A percentile compares a stretch with the other conserved stretches of the same genome.
These are phyloP conservation scores for Psilocybe cyanescens DNA, from an alignment of 768 basidiomycete genomes.

Conservation along the genomic window DNA sequence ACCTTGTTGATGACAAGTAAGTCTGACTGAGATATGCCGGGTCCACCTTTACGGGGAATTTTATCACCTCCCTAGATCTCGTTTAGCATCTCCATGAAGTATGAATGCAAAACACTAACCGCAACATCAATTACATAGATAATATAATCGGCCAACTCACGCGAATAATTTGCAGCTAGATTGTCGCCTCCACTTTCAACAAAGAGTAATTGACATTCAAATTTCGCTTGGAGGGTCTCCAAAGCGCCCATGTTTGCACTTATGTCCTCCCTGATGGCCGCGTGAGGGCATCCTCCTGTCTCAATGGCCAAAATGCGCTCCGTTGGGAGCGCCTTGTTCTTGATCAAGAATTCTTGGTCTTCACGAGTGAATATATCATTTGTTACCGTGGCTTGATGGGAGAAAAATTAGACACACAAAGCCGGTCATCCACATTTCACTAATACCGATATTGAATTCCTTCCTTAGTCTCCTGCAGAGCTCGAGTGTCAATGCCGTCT, in stretches of 20 bases:
- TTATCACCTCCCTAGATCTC: constrained; percentile 87
- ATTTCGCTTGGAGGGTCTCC: constrained; percentile 92
- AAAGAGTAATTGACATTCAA: constrained; percentile 86
- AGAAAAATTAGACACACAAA: not conserved
- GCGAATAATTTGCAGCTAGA: constrained; percentile 94
- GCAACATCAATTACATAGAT: constrained; percentile 92
- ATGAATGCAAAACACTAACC: constrained; percentile 36
- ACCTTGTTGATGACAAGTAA: constrained; percentile 96
- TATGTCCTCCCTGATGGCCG: constrained; percentile 97
- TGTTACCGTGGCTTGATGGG: constrained; percentile 78
- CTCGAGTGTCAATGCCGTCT: constrained; percentile 92
- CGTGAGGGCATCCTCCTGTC: constrained; percentile 97
- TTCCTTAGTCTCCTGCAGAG: constrained; percentile 82
- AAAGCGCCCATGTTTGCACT: constrained; percentile 96
- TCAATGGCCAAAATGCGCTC: constrained; percentile 94
- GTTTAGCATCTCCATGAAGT: not conserved
- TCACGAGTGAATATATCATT: constrained; percentile 99
- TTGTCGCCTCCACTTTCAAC: constrained; percentile 98
- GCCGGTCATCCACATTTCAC: not conserved
- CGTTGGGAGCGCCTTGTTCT: constrained; percentile 83
- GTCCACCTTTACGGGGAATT: constrained; percentile 97
- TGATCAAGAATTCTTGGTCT: constrained; percentile 97
- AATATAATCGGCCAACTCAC: constrained; percentile 97
- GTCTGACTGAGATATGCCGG: constrained; percentile 96
- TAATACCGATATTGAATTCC: constrained; percentile 86